Base-by-base conservation (phyloP, 345 rosid species). In the Syzygium oleosum region DNA sequence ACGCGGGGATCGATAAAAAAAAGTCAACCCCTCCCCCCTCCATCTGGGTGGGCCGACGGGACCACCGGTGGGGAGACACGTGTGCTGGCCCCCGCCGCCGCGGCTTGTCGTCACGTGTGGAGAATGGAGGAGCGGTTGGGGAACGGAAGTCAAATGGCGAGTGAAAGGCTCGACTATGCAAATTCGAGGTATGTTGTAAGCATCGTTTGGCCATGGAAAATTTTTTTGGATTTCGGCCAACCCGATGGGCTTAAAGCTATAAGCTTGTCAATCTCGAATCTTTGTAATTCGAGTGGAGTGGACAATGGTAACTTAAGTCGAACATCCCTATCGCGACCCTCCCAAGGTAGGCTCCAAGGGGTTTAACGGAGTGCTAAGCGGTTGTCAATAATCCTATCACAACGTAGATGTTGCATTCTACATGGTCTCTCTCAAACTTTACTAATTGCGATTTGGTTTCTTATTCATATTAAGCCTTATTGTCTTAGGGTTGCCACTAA, bases 1-100 rank as follows among this genome's bases (percentile, higher is more conserved):
- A 73, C 38, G 89, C 85, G 84, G 84, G 80, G 41, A 22, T 52
- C 25, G 46, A 68, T 34, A 10, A 34, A 41, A 29, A 84, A 59
- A 91, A 92, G 95, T 93, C 95, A 93, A 94, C 94, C 91, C 90
- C 88, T 88, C 59, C 46, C 46, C 63, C 11, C 52, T 10, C 52
- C 52, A 2, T 78, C 89, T 22, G 46, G 3, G 84, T 87, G 92
- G 91, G 92, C 55, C 90, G 90, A 54, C 13, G 3, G 84, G 77
- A 85, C 12, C 12, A 29, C 59, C 77, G 78, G 56, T 84, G 49
- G 78, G 51, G 38, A 9, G 92, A 86, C 91, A 87, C 90, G 91
- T 91, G 52, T 55, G 61, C 49, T 38, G 12, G 31, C 17, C 11
- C 65, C 65, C 65, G 3, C 51, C 12, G 12, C 10, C 49, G 51